These are phyloP conservation scores for Petunia axillaris DNA, from an alignment of 257 asterid genomes.

Conservation along the genomic window DNA sequence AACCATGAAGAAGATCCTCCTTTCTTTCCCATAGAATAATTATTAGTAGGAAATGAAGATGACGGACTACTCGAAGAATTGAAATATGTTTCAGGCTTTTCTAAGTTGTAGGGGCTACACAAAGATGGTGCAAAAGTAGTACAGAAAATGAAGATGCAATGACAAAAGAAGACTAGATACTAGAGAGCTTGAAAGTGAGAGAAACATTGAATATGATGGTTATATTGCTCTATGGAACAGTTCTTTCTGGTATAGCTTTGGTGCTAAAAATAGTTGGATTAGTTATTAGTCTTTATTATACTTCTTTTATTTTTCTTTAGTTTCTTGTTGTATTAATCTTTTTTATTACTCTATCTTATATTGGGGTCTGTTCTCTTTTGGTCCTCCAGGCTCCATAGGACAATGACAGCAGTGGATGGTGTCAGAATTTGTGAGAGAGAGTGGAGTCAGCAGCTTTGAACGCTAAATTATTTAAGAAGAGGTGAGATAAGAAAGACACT, in stretches of 20 bases:
- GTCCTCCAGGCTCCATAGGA: neutral
- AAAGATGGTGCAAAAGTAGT: neutral
- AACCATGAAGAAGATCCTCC: constrained; percentile 50
- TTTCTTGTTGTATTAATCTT: no score
- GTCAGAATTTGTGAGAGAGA: constrained; percentile 26
- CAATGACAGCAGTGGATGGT: constrained; percentile 23
- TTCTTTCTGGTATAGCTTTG: neutral
- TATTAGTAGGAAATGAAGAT: constrained; percentile 13
- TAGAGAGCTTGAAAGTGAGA: neutral
- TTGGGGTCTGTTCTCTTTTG: neutral
- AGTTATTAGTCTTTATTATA: neutral
- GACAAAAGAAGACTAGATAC: neutral
- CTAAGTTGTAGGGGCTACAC: no score
- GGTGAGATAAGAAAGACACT: constrained; percentile 10
- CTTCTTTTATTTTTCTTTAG: no score
- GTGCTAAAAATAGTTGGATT: neutral
- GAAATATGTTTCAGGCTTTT: neutral
- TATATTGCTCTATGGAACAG: neutral
- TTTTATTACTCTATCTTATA: no score
- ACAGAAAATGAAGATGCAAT: neutral
- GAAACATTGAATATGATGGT: neutral
- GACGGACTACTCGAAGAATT: neutral
- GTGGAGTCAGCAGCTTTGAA: constrained; percentile 28
- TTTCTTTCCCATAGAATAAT: constrained; percentile 39
- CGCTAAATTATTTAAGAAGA: constrained; percentile 13